Conservation (phyloP, 2,329 filamentous ascomycete species). For the Dothiorella sarmentorum region DNA sequence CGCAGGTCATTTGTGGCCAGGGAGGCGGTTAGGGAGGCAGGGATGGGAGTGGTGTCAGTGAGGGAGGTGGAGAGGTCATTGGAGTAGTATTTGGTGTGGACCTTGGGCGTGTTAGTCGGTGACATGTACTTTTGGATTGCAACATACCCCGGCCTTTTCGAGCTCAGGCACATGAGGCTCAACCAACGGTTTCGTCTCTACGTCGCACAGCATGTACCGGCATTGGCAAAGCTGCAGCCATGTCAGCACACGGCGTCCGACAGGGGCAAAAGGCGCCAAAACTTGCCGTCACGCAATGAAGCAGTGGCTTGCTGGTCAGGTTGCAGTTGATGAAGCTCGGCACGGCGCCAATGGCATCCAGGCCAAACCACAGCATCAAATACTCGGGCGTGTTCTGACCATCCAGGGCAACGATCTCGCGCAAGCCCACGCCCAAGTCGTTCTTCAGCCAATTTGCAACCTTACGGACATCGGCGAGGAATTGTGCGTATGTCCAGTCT, state of each 20-base stretch:
- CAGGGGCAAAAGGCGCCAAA: conserved; percentile 28
- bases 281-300: conserved; percentile 51
- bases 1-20: conserved; percentile 41
- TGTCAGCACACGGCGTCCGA: not conserved
- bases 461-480: conserved; percentile 23
- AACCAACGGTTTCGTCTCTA: conserved; percentile 29
- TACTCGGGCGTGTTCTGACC: conserved; percentile 69
- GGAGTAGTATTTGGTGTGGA: conserved; percentile 56
- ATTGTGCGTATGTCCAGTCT: conserved; percentile 38
- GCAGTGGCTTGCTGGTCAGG: conserved; percentile 58
- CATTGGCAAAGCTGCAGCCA: conserved; percentile 34
- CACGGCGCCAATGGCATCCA: conserved; percentile 63
- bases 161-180: conserved; percentile 5
- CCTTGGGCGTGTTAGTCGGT: conserved; percentile 23
- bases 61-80: conserved; percentile 58
- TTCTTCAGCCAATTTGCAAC: conserved; percentile 22
- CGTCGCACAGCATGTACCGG: conserved; percentile 46
- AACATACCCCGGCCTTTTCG: conserved; percentile 47
- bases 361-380: conserved; percentile 61
- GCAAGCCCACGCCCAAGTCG: conserved; percentile 54
- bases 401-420: conserved; percentile 63
- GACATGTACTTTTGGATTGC: conserved; percentile 60
- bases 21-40: conserved; percentile 25
- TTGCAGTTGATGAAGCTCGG: conserved; percentile 72
- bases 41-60: conserved; percentile 57